A percentile compares a stretch with the other conserved stretches of the same genome.
These are phyloP conservation scores for Cryptosporidium canis DNA, from an alignment of 169 alveolate species.

Conservation along the genomic window DNA sequence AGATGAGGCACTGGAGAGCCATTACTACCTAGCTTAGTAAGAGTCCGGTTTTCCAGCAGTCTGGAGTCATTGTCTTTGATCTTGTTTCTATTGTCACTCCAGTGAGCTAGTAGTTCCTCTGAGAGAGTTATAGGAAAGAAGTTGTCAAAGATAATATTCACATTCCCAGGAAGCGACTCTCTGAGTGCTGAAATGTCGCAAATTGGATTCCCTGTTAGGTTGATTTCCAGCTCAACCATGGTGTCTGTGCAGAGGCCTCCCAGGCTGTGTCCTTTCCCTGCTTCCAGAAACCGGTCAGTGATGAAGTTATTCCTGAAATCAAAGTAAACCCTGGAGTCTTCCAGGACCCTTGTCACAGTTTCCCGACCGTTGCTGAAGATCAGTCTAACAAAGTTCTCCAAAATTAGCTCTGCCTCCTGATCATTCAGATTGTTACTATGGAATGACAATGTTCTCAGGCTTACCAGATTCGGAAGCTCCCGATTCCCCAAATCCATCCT, in stretches of 20 bases:
- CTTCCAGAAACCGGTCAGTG: not conserved
- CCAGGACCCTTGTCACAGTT: not conserved
- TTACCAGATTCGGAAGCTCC: not conserved
- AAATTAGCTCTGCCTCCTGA: not conserved
- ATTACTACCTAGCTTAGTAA: too few relatives aligned
- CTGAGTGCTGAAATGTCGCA: not conserved
- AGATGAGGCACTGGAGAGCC: too few relatives aligned
- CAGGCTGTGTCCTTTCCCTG: not conserved
- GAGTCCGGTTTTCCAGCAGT: too few relatives aligned
- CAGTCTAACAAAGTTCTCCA: not conserved
- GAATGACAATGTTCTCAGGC: slow-evolving; percentile 8
- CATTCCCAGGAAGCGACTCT: not conserved
- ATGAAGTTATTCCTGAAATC: slow-evolving; percentile 49
- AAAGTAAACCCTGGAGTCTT: not conserved
- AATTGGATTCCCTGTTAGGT: slow-evolving; percentile 51
- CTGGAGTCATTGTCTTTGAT: too few relatives aligned
- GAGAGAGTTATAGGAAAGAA: slow-evolving; percentile 6
- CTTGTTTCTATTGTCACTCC: not conserved
- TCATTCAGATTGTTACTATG: not conserved
- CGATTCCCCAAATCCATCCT: not conserved
- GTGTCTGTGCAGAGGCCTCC: not conserved
- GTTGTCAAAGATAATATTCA: not conserved
- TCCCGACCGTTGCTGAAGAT: not conserved
- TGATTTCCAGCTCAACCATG: not conserved
- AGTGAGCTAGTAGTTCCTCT: not conserved